Conservation (phyloP, 306 rosid genomes). For the Casuarina equisetifolia region DNA sequence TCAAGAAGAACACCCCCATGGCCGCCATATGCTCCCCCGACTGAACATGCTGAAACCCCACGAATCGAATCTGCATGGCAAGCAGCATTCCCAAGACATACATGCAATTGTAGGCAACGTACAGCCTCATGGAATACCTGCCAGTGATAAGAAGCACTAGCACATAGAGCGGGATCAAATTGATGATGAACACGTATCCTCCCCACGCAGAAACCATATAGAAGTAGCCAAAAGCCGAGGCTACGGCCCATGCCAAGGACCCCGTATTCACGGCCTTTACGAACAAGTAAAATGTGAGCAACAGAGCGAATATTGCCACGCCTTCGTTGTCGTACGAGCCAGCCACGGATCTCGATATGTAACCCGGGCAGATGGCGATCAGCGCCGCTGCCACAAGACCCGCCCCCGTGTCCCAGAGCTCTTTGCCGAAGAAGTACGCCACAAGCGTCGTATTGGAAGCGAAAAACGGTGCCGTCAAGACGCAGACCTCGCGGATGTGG, state of each 20-base stretch:
- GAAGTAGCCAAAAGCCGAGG: slow-evolving; percentile 90
- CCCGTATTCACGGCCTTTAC: slow-evolving; percentile 96
- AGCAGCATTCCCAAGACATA: slow-evolving; percentile 93
- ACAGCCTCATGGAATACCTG: slow-evolving; percentile 84
- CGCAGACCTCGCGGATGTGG: slow-evolving; percentile 97
- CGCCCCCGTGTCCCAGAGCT: slow-evolving; percentile 94
- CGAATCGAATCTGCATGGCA: slow-evolving; percentile 98
- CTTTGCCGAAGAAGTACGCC: slow-evolving; percentile 89
- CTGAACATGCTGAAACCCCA: slow-evolving; percentile 98
- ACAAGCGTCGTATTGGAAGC: slow-evolving; percentile 95
- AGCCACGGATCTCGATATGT: slow-evolving; percentile 92
- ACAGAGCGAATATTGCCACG: slow-evolving; percentile 84
- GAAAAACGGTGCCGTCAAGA: slow-evolving; percentile 87
- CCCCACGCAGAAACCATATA: slow-evolving; percentile 99
- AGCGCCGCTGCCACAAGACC: slow-evolving; percentile 90
- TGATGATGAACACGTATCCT: slow-evolving; percentile 88
- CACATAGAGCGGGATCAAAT: slow-evolving; percentile 84
- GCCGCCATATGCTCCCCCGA: slow-evolving; percentile 99
- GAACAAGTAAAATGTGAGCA: slow-evolving; percentile 80
- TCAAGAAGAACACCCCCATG: slow-evolving; percentile 97
- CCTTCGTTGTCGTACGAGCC: slow-evolving; percentile 99
- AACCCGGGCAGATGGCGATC: slow-evolving; percentile 96
- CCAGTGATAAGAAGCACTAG: slow-evolving; percentile 83
- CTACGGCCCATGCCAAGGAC: slow-evolving; percentile 87
- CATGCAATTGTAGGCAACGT: slow-evolving; percentile 90